Evolutionary conservation across 805 yeast species (phyloP).

Genomic region (Candida tammaniensis): DNA sequence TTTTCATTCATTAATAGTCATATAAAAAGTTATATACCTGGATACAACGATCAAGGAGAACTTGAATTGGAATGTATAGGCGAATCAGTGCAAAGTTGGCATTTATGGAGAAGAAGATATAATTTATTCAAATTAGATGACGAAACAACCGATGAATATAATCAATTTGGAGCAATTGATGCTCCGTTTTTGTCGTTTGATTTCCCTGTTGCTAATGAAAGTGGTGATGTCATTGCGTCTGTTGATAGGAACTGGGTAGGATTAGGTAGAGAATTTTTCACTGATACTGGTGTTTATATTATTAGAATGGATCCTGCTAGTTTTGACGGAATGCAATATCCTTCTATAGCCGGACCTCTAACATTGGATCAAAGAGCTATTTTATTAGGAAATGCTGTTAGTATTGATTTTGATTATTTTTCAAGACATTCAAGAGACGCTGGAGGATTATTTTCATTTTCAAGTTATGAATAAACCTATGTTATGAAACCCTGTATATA

Average conservation of each 20-base stretch:
- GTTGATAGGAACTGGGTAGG: slow-evolving; percentile 97
- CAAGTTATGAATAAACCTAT: slow-evolving; percentile 11
- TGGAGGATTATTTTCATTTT: slow-evolving; percentile 42
- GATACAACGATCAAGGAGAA: slow-evolving; percentile 33
- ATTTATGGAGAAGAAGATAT: slow-evolving; percentile 86
- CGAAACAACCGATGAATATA: slow-evolving; percentile 43
- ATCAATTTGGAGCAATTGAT: slow-evolving; percentile 86
- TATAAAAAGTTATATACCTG: slow-evolving; percentile 69
- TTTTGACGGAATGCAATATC: slow-evolving; percentile 56
- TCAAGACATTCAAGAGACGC: slow-evolving; percentile 78
- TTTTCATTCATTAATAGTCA: slow-evolving; percentile 88
- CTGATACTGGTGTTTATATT: slow-evolving; percentile 92
- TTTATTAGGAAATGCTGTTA: slow-evolving; percentile 80
- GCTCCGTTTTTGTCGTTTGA: slow-evolving; percentile 84
- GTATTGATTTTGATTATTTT: slow-evolving; percentile 94
- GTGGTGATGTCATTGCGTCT: slow-evolving; percentile 60
- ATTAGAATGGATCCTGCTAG: slow-evolving; percentile 76
- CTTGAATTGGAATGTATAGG: slow-evolving; percentile 57
- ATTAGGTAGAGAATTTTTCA: slow-evolving; percentile 84
- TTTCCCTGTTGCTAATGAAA: slow-evolving; percentile 68
- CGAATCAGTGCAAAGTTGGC: slow-evolving; percentile 92
- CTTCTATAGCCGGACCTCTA: slow-evolving; percentile 51
- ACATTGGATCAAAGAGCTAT: slow-evolving; percentile 83
- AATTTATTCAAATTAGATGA: slow-evolving; percentile 62
- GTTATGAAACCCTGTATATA: slow-evolving; percentile 1